Evolutionary conservation across 2,329 filamentous ascomycete genomes (phyloP).

Genomic region (Trichoderma sp.): DNA sequence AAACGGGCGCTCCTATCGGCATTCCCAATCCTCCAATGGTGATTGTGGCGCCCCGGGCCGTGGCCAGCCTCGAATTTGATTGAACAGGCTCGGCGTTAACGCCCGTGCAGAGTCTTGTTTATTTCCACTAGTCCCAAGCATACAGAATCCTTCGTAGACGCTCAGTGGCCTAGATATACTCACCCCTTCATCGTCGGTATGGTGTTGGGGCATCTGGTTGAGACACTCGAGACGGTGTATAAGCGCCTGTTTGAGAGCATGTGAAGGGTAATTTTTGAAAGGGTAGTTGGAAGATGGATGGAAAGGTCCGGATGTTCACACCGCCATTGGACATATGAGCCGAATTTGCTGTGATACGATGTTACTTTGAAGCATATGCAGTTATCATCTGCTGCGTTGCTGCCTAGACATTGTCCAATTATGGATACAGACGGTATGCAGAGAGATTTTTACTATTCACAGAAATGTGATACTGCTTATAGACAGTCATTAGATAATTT

Average conservation of each 20-base stretch:
- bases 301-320: not conserved
- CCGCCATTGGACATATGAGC: not conserved
- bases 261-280: not conserved
- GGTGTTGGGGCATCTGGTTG: not conserved
- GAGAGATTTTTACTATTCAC: not conserved
- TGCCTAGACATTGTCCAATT: not conserved
- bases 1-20: not conserved
- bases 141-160: not conserved
- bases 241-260: constrained; percentile 7
- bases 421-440: not conserved
- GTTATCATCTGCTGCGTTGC: not conserved
- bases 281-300: not conserved
- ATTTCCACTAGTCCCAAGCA: not conserved
- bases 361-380: not conserved
- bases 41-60: not conserved
- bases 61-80: not conserved
- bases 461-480: too few relatives aligned
- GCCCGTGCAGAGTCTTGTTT: not conserved
- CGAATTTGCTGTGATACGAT: not conserved
- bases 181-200: constrained; percentile 1
- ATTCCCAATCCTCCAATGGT: not conserved
- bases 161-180: not conserved
- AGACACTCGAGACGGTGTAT: constrained; percentile 1
- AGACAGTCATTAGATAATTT: not conserved
- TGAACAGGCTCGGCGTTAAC: constrained; percentile 10